phyloP scores from a whole-genome alignment of 1,139 yeast genomes.

The Lodderomyces theae region DNA sequence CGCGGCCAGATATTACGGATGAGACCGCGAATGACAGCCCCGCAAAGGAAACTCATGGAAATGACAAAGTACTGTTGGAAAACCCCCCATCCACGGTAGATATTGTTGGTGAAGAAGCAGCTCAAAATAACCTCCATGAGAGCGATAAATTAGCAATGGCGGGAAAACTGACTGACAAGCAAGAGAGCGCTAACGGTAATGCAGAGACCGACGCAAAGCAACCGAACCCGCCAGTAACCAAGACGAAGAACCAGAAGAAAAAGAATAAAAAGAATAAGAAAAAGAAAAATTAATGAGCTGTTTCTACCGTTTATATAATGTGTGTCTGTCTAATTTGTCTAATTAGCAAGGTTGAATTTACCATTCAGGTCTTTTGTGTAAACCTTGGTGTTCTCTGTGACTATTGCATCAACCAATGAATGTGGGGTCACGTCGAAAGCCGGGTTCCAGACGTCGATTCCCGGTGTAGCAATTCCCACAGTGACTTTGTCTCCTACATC shows the following conservation, averaged over 20 bases:
- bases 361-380: constrained; percentile 46
- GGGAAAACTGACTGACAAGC: too few species aligned
- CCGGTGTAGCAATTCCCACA: constrained; percentile 85
- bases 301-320: neutral
- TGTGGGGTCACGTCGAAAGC: constrained; percentile 93
- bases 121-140: too few species aligned
- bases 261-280: constrained; percentile 13
- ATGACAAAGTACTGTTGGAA: too few species aligned
- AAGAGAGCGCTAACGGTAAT: neutral
- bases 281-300: constrained; percentile 8
- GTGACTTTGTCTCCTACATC: constrained; percentile 43
- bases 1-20: too few species aligned
- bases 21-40: too few species aligned
- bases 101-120: too few species aligned
- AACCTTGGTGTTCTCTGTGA: constrained; percentile 69
- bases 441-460: constrained; percentile 91
- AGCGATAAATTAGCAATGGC: too few species aligned
- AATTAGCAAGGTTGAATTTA: constrained; percentile 35
- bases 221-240: constrained; percentile 6
- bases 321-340: constrained; percentile 5
- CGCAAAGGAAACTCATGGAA: too few species aligned
- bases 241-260: constrained; percentile 12
- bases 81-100: too few species aligned
- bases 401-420: constrained; percentile 77
- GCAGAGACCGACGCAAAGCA: neutral